phyloP scores from a whole-genome alignment of 2,329 filamentous ascomycete species.

The Talaromyces funiculosus region DNA sequence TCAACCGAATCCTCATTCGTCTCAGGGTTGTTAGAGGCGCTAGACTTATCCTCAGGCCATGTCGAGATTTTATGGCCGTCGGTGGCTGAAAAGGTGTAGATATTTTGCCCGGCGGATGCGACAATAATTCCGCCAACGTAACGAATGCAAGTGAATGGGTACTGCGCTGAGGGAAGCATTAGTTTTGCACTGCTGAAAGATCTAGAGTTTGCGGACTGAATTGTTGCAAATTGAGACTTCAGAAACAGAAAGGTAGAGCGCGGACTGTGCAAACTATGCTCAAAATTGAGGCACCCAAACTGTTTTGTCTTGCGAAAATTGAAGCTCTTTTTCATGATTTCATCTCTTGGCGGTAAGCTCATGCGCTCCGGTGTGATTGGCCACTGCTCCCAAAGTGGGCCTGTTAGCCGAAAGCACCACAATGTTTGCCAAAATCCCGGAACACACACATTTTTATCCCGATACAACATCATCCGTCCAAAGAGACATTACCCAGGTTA shows the following conservation, averaged over 20 bases:
- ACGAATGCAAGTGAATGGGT: conserved; percentile 61
- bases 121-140: conserved; percentile 51
- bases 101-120: conserved; percentile 65
- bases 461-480: conserved; percentile 22
- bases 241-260: background rate
- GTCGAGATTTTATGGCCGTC: conserved; percentile 55
- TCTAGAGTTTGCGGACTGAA: background rate
- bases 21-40: background rate
- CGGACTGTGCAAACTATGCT: background rate
- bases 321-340: conserved; percentile 7
- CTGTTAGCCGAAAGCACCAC: conserved; percentile 38
- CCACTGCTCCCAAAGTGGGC: conserved; percentile 7
- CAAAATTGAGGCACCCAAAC: background rate
- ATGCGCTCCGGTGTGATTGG: conserved; percentile 7
- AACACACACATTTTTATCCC: conserved; percentile 16
- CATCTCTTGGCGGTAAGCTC: conserved; percentile 7
- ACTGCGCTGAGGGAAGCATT: conserved; percentile 32
- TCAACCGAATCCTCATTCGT: background rate
- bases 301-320: background rate
- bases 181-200: background rate
- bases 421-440: conserved; percentile 18
- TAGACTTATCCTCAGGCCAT: conserved; percentile 47
- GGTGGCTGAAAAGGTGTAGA: conserved; percentile 61
- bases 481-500: conserved; percentile 20
- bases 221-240: background rate